A percentile compares a stretch with the other conserved stretches of the same genome.
phyloP scores from a whole-genome alignment of 2,329 filamentous ascomycete species.

The Exserohilum rostratum region DNA sequence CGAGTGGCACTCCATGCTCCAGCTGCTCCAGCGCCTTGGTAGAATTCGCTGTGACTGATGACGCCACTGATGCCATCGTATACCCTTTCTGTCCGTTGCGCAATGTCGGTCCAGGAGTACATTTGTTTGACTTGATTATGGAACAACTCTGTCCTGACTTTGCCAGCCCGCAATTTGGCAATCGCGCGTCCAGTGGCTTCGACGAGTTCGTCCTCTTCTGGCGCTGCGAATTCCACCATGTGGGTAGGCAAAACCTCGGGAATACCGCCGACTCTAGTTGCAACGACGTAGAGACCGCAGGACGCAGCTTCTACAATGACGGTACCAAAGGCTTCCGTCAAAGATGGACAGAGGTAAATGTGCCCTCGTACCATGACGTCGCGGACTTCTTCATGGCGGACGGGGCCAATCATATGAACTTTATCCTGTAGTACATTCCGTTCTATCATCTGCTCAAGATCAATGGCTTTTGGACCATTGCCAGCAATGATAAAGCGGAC shows the following conservation, averaged over 20 bases:
- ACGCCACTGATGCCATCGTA: constrained; percentile 91
- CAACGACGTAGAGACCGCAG: constrained; percentile 95
- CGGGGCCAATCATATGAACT: constrained; percentile 87
- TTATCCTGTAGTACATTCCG: constrained; percentile 91
- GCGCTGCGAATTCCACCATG: constrained; percentile 97
- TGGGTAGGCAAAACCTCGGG: constrained; percentile 93
- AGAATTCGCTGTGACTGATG: constrained; percentile 86
- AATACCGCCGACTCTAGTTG: constrained; percentile 94
- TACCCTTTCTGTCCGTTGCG: constrained; percentile 88
- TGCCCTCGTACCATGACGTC: constrained; percentile 97
- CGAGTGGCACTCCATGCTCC: constrained; percentile 71
- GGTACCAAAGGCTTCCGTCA: constrained; percentile 97
- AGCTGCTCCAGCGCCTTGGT: constrained; percentile 76
- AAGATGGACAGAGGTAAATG: constrained; percentile 91
- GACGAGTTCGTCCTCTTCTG: constrained; percentile 94
- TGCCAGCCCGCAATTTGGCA: constrained; percentile 80
- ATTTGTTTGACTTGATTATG: constrained; percentile 97
- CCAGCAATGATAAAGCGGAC: constrained; percentile 97
- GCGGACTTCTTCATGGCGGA: constrained; percentile 94
- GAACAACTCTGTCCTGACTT: constrained; percentile 88
- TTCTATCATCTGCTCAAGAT: constrained; percentile 97
- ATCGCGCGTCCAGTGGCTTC: constrained; percentile 89
- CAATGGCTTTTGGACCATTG: constrained; percentile 94
- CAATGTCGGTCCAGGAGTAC: constrained; percentile 99
- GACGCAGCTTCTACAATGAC: constrained; percentile 97